phyloP scores from a whole-genome alignment of 2,329 filamentous ascomycete species.

The Diplodia mutila region DNA sequence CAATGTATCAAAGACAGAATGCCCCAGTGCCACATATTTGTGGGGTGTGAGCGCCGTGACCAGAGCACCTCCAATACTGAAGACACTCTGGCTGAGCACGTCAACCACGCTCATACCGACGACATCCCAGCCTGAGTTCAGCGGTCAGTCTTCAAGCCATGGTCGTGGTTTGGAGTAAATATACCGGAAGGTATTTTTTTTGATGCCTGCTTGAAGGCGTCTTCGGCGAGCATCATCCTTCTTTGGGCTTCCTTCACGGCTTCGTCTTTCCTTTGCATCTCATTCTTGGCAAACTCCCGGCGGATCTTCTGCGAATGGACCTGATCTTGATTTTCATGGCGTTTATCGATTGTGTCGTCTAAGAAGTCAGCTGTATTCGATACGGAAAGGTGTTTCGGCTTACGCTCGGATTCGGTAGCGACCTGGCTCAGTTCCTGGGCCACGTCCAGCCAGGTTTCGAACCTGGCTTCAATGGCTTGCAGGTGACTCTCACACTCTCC shows the following conservation, averaged over 20 bases:
- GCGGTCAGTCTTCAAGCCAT: neutral
- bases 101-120: slow-evolving; percentile 7
- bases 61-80: slow-evolving; percentile 7
- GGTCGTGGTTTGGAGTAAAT: no score
- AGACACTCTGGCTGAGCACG: slow-evolving; percentile 5
- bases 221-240: slow-evolving; percentile 10
- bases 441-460: slow-evolving; percentile 7
- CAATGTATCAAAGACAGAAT: neutral
- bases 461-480: neutral
- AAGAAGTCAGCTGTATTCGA: neutral
- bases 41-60: slow-evolving; percentile 4
- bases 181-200: slow-evolving; percentile 6
- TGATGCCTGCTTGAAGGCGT: slow-evolving; percentile 11
- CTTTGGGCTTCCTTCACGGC: slow-evolving; percentile 1
- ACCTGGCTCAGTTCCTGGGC: slow-evolving; percentile 17
- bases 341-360: slow-evolving; percentile 2
- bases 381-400: neutral
- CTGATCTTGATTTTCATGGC: neutral
- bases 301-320: neutral
- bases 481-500: slow-evolving; percentile 1
- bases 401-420: slow-evolving; percentile 9
- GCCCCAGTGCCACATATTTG: slow-evolving; percentile 11
- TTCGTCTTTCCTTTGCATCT: neutral
- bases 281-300: neutral
- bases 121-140: neutral